Base-by-base conservation (phyloP, 192 early-diverging fungal genomes). In the Kickxella alabastrina region DNA sequence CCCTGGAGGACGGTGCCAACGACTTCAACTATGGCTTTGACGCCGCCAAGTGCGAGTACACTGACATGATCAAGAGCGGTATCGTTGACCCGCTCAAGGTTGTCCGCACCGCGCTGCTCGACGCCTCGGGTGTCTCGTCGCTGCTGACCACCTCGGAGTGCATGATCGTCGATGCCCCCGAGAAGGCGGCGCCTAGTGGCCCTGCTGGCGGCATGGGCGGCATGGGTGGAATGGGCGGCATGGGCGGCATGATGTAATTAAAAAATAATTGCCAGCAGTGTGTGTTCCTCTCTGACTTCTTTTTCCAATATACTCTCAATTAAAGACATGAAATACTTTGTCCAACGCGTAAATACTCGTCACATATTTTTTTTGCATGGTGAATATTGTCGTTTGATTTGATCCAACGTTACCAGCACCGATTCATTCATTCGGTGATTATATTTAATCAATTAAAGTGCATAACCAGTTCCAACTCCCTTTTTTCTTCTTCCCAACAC, bases 61-160 rank as follows among this genome's bases (percentile, higher is more conserved):
- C 82, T 26, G 93, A 99, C 63, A 92, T 99, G 93, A 91, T 97
- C 78, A 82, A 92, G 71, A 85, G 82, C 73, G 97, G 97, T 60
- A 92, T 99, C 57, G 85, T 99, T 32, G 97, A 99, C 67, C 97
- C 97, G 29, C 84, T 92, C 80, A 99, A 99, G 87, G 97, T 99
- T 38, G 95, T 98, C 28, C 89, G 95, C 62, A 99, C 97, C 19
- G 94, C 92, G 21, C 79, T 99, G 41, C 87, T 97, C 52, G 95
- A 99, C 81, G 91, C 97, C 45, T 80, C 91, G 10, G 92, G 97
- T 65, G 95, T 98, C 65, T 96, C 97, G 37, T 92, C 89, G 59
- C 83, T 99, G 43, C 80, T 99, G 56, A 95, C 93, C 51, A 99
- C 97, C 25, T 92, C 95, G 22, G 97, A 99, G 78, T 92, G 90